Conservation (phyloP, 352 stramenopile species). For the Globisporangium mamillatum region DNA sequence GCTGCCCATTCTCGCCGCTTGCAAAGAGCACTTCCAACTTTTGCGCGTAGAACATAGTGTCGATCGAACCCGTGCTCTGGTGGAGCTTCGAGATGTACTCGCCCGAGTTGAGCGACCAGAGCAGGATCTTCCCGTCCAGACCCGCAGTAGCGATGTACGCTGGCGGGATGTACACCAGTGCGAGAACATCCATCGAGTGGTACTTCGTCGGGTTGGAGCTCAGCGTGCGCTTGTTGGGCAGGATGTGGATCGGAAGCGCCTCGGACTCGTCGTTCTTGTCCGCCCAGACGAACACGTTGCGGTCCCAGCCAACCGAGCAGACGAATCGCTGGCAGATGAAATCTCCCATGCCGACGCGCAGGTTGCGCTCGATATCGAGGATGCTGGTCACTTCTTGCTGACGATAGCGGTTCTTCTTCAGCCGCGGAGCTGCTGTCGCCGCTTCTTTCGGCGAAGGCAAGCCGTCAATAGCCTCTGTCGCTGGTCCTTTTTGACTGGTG, state of each 20-base stretch:
- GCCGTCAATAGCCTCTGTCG: neutral
- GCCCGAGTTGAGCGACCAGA: constrained; percentile 80
- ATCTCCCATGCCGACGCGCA: constrained; percentile 78
- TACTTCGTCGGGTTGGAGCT: constrained; percentile 29
- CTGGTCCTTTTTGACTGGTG: constrained; percentile 2
- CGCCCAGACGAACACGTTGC: constrained; percentile 78
- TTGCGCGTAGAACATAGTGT: constrained; percentile 62
- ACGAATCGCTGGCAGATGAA: constrained; percentile 82
- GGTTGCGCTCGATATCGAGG: constrained; percentile 72
- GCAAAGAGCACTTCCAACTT: constrained; percentile 75
- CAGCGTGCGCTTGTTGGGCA: constrained; percentile 36
- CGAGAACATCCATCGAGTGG: constrained; percentile 70
- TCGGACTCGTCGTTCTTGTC: constrained; percentile 82
- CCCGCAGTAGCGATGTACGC: constrained; percentile 68
- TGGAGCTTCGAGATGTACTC: constrained; percentile 62
- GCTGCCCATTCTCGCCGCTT: constrained; percentile 52
- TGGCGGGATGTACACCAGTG: constrained; percentile 65
- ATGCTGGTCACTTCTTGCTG: constrained; percentile 85
- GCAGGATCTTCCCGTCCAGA: constrained; percentile 65
- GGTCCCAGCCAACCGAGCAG: constrained; percentile 82
- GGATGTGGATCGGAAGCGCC: constrained; percentile 50
- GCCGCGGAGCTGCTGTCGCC: neutral
- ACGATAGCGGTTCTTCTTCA: constrained; percentile 39
- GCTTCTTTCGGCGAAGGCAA: neutral
- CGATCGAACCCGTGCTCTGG: constrained; percentile 59